phyloP scores from a whole-genome alignment of 495 filamentous ascomycete genomes.

The Acidiella bohemica region DNA sequence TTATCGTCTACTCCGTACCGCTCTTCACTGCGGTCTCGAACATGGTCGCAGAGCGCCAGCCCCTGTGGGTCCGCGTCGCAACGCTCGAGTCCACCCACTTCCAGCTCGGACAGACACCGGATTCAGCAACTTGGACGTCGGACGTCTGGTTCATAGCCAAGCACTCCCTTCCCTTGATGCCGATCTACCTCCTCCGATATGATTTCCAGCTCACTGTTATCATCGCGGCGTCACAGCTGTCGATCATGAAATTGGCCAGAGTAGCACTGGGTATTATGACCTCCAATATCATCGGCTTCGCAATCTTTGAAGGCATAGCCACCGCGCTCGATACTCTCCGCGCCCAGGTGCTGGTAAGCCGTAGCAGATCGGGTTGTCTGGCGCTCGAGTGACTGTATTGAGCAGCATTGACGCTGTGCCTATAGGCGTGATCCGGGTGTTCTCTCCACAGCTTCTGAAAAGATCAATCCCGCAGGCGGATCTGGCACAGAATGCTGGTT shows the following conservation, averaged over 20 bases:
- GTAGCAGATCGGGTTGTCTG: constrained; percentile 20
- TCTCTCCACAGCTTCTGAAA: constrained; percentile 15
- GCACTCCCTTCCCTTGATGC: constrained; percentile 13
- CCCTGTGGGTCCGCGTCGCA: too few species aligned
- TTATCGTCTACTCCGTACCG: too few species aligned
- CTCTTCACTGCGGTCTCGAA: too few species aligned
- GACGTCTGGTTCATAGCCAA: background rate
- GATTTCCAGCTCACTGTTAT: constrained; percentile 17
- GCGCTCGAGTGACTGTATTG: constrained; percentile 20
- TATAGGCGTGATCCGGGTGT: constrained; percentile 21
- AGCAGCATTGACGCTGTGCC: constrained; percentile 18
- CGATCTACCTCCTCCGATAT: constrained; percentile 21
- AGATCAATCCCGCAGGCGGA: constrained; percentile 16
- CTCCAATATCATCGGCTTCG: constrained; percentile 22
- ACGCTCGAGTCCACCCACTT: too few species aligned
- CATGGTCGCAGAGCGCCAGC: too few species aligned
- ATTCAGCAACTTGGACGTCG: background rate
- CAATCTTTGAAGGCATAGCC: constrained; percentile 22
- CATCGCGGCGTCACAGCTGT: constrained; percentile 18
- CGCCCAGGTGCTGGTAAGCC: constrained; percentile 21
- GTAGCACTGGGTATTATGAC: constrained; percentile 20
- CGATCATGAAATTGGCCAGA: constrained; percentile 20
- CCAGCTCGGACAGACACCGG: too few species aligned
- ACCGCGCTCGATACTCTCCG: constrained; percentile 24
- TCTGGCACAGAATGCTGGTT: constrained; percentile 16